Evolutionary conservation across 83 land plant genomes (phyloP), one percentile per base, ranked within the genome.

Genomic region (Isoetes engelmannii): DNA sequence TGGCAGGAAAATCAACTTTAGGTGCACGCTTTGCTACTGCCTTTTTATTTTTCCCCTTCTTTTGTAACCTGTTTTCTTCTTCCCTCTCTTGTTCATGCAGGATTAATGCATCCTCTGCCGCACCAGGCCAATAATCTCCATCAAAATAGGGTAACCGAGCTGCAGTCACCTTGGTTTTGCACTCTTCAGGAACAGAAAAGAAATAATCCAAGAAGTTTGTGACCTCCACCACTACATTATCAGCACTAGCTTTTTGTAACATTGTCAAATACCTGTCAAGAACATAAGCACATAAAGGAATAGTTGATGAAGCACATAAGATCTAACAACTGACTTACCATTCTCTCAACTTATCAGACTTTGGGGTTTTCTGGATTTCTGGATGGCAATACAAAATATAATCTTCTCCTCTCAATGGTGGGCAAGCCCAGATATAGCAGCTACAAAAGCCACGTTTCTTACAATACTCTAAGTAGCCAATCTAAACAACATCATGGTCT

Each of bases 41-140:
- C 69, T 86, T 87, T 67, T 92, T 90, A 2, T 79, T 84, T 67
- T 82, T 87, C 18, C 97, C 91, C 69, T 87, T 95, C 79, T 89
- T 95, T 57, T 79, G 86, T 63, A 69, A 78, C 63, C 81, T 86
- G 48, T 81, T 77, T 37, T 86, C 97, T 76, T 82, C 89, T 61
- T 89, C 97, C 80, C 85, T 94, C 51, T 76, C 73, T 76, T 88
- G 86, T 21, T 80, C 85, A 53, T 91, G 79, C 45, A 82, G 89
- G 75, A 82, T 65, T 48, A 95, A 85, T 84, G 89, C 83, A 64
- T 95, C 99, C 77, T 95, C 99, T 7, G 97, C 97, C 64, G 95
- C 94, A 44, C 97, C 97, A 41, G 99, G 99, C 99, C 97, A 95
- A 72, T 95, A 95, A 72, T 95, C 99, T 6, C 99, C 99, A 84